phyloP scores from a whole-genome alignment of 306 rosid species.

The Alnus glutinosa region DNA sequence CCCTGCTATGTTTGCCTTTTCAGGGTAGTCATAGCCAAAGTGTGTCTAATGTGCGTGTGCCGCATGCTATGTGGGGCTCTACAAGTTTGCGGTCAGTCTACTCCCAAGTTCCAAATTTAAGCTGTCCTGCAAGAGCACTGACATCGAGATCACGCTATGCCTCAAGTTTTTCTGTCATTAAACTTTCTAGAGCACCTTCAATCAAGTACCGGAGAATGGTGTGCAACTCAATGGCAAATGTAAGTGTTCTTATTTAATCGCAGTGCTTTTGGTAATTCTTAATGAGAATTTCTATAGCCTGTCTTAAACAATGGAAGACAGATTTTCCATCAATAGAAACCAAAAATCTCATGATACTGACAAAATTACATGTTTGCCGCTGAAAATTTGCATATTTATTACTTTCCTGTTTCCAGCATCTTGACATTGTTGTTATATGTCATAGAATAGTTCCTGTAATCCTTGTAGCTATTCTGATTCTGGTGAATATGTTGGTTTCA shows the following conservation, averaged over 20 bases:
- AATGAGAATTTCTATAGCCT: background rate
- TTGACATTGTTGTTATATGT: background rate
- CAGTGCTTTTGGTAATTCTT: slow-evolving; percentile 13
- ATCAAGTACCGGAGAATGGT: slow-evolving; percentile 38
- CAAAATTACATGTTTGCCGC: background rate
- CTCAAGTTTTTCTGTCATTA: slow-evolving; percentile 28
- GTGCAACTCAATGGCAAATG: slow-evolving; percentile 50
- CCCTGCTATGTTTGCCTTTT: slow-evolving; percentile 9
- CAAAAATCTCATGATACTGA: background rate
- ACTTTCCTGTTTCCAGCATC: background rate
- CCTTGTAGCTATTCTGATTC: background rate
- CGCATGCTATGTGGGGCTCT: slow-evolving; percentile 22
- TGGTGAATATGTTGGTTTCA: slow-evolving; percentile 14
- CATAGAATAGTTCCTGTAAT: background rate
- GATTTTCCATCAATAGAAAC: background rate
- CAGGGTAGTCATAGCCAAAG: slow-evolving; percentile 40
- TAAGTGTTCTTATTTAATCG: slow-evolving; percentile 27
- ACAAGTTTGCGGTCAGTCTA: slow-evolving; percentile 21
- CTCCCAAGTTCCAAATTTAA: background rate
- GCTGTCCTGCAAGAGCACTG: slow-evolving; percentile 26
- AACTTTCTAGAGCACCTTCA: slow-evolving; percentile 35
- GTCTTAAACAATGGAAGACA: slow-evolving; percentile 9
- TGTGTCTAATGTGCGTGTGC: slow-evolving; percentile 26
- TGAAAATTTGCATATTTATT: background rate
- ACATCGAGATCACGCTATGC: slow-evolving; percentile 39